phyloP scores from a whole-genome alignment of 2,329 filamentous ascomycete genomes.

The Penicillium paneum region DNA sequence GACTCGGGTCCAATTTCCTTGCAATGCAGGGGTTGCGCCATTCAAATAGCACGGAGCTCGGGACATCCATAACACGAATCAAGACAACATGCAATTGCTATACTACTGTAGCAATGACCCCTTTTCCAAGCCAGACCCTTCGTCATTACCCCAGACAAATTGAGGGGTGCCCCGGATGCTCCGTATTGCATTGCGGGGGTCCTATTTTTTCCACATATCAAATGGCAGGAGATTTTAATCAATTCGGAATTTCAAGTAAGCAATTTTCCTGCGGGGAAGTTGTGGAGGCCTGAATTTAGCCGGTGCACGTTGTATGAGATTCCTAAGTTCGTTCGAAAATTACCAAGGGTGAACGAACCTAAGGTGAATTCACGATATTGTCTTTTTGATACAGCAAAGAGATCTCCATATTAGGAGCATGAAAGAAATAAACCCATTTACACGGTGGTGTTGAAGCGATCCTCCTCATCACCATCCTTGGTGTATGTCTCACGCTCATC shows the following conservation, averaged over 20 bases:
- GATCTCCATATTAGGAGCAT: neutral
- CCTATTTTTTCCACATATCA: slow-evolving; percentile 24
- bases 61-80: slow-evolving; percentile 2
- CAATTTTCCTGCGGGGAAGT: slow-evolving; percentile 15
- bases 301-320: slow-evolving; percentile 1
- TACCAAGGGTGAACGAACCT: neutral
- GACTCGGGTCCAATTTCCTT: neutral
- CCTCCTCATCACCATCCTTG: slow-evolving; percentile 46
- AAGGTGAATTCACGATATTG: slow-evolving; percentile 15
- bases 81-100: slow-evolving; percentile 2
- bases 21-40: slow-evolving; percentile 12
- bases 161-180: slow-evolving; percentile 4
- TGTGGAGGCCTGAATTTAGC: slow-evolving; percentile 14
- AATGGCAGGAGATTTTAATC: slow-evolving; percentile 7
- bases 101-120: neutral
- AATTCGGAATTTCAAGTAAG: neutral
- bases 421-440: slow-evolving; percentile 23
- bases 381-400: slow-evolving; percentile 19
- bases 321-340: slow-evolving; percentile 1
- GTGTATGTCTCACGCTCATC: slow-evolving; percentile 45
- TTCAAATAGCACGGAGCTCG: slow-evolving; percentile 18
- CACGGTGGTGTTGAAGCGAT: slow-evolving; percentile 48
- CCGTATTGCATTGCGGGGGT: slow-evolving; percentile 2
- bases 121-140: neutral
- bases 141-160: slow-evolving; percentile 1